These are phyloP conservation scores for Fusarium nisikadoi DNA, from an alignment of 2,329 filamentous ascomycete species.

Conservation along the genomic window DNA sequence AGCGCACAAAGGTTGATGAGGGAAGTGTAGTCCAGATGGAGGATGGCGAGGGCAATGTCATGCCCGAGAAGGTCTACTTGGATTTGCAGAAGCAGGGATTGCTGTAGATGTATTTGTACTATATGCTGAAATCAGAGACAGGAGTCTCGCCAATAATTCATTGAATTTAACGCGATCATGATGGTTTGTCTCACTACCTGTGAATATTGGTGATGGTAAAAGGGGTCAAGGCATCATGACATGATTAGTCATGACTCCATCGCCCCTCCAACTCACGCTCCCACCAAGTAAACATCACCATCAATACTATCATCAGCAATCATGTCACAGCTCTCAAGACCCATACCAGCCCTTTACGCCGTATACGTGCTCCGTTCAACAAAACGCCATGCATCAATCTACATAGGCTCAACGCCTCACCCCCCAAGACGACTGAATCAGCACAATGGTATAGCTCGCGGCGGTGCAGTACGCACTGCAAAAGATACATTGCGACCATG, in stretches of 20 bases:
- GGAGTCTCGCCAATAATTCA: not conserved
- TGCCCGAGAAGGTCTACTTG: conserved; percentile 98
- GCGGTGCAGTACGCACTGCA: conserved; percentile 83
- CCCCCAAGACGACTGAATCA: conserved; percentile 86
- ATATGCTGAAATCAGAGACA: not conserved
- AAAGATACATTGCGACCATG: conserved; percentile 78
- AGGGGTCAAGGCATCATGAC: conserved; percentile 18
- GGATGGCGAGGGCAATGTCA: conserved; percentile 95
- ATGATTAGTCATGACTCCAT: conserved; percentile 41
- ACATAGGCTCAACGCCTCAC: conserved; percentile 92
- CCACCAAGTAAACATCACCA: conserved; percentile 30
- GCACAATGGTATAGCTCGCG: conserved; percentile 87
- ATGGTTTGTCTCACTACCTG: not conserved
- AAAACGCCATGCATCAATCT: conserved; percentile 75
- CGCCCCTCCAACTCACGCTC: conserved; percentile 38
- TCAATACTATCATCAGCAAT: conserved; percentile 14
- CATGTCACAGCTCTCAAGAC: conserved; percentile 60
- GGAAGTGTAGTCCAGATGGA: conserved; percentile 98
- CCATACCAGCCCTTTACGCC: conserved; percentile 89
- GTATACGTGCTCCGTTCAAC: conserved; percentile 93
- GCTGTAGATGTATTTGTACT: conserved; percentile 60
- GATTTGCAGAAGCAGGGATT: conserved; percentile 94
- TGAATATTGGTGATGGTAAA: not conserved
- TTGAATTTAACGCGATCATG: not conserved
- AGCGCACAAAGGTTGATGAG: conserved; percentile 77